Base-by-base conservation (phyloP, 768 basidiomycete genomes). In the Amanita pseudoporphyria region DNA sequence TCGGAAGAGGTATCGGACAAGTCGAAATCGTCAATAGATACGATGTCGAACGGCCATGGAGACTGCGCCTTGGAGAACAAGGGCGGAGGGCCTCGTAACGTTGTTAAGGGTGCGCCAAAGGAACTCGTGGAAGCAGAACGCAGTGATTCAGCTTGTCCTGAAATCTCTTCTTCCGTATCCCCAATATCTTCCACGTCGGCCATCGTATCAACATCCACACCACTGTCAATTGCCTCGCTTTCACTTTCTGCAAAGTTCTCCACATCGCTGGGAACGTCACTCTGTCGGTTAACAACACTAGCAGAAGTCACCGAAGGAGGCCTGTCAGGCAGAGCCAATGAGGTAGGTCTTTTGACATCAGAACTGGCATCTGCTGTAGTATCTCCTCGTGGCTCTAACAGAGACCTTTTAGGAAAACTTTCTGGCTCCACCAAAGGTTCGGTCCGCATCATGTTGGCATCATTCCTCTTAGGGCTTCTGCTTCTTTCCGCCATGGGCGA, bases 11-110 rank as follows among this genome's bases (percentile, higher is more conserved):
- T 74, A 60, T 88, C 87, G 1, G 87, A 88, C n/a, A 88, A 65
- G 51, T 89, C 86, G 36, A 87, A 65, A 35, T 88, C 87, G 58
- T 89, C 86, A 41, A 88, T 78, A 5, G 85, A 84, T 18, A 82
- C 82, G 40, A 87, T 74, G 52, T 88, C 84, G 43, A 86, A 78
- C 53, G 68, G 71, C 78, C 74, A 85, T 24, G 71, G 76, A 1
- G 74, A 67, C 26, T 69, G 67, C 6, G 58, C 58, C 24, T 64
- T 45, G 43, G 43, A 31, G 30, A 64, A 28, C 57, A 60, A 26
- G 62, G 64, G 59, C 3, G 64, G 63, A n/a, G 66, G 70, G 16
- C 63, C 58, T n/a, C 54, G 56, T 51, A 62, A 59, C 4, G 60
- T 54, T 1, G 63, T 62, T 5, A 78, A 59, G 12, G 69, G 70